Base-by-base conservation (phyloP, 176 grass and related monocot genomes). In the Eleusine coracana region DNA sequence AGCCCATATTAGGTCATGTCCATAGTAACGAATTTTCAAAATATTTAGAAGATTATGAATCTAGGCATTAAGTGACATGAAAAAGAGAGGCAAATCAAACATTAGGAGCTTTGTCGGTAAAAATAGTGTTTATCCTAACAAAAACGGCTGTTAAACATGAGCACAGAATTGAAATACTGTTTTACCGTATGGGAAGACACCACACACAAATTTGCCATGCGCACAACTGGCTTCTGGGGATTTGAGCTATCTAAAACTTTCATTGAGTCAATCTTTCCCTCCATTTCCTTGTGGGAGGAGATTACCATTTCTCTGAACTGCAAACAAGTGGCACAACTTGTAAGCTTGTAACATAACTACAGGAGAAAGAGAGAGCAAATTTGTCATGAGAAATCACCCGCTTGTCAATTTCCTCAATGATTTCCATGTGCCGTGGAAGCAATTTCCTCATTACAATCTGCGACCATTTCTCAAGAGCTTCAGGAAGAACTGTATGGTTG, bases 361-460 rank as follows among this genome's bases (percentile, higher is more conserved):
- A 16, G 44, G 63, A 27, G 11, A 34, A 2, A 34, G 31, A 34
- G 31, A 88, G 38, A 78, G 25, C n/a, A 84, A 37, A 81, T 66
- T 5, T 62, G 44, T 36, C 51, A 74, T 72, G 72, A 59, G 8
- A 84, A 84, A 20, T 77, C 85, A 92, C 90, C 83, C 86, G 58
- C 39, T 90, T 90, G 87, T 96, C 90, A 75, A 93, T 96, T 83
- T 90, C 90, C 84, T 91, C 87, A 66, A 96, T 88, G 38, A 96
- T 92, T 86, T 96, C 90, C 90, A 96, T 91, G 63, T 96, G 93
- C 0, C 93, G 88, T 60, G 93, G 93, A 90, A 96, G 93, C 68
- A 96, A 82, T 78, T 92, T 92, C 64, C 77, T 69, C 88, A 96
- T 90, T 75, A 96, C 81, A 38, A 72, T 42, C 75, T 90, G 90